Base-by-base conservation (phyloP, 192 early-diverging fungal species). In the Backusella australiensis region DNA sequence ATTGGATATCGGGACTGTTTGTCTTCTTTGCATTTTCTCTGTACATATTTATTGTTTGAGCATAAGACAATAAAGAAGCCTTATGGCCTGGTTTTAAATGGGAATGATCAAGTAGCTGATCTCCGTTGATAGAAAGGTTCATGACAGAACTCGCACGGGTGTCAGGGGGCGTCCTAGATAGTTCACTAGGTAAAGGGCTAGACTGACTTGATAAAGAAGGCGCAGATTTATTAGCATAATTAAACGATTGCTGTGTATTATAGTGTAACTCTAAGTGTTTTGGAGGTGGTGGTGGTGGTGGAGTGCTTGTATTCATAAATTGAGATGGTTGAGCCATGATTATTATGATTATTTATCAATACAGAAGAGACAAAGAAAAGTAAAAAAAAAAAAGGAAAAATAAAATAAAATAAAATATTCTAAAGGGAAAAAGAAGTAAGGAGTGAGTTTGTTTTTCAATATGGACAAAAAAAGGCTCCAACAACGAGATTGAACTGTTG, bases 21-120 rank as follows among this genome's bases (percentile, higher is more conserved):
- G 88, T 87, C 70, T 90, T 90, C 77, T 91, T 88, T 34, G 89
- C 91, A 63, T 91, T 91, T 59, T 87, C 85, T 66, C 90, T 83
- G 74, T 93, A 91, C 75, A 86, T 78, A 42, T 88, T 86, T 19
- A 90, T 80, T 19, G 88, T 86, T 71, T 87, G 86, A 8, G 85
- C 75, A 34, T 89, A 86, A 29, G 88, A 88, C 9, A 90, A 75
- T 8, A 90, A 74, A 3, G 89, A 85, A 2, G 89, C 89, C 46
- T 86, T 86, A 72, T 84, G 81, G 15, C 89, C 89, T 7, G 89
- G 89, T 80, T 85, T 86, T 32, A 90, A 82, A 82, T 90, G 89
- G 41, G 87, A 86, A 66, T 90, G 89, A 76, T 86, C 85, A 11
- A 86, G 77, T 38, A 86, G 21, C 41, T 76, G 78, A 74, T 79